A percentile compares a stretch with the other conserved stretches of the same genome.
These are phyloP conservation scores for Wickerhamiella sorbophila DNA, from an alignment of 805 yeast species.

Conservation along the genomic window DNA sequence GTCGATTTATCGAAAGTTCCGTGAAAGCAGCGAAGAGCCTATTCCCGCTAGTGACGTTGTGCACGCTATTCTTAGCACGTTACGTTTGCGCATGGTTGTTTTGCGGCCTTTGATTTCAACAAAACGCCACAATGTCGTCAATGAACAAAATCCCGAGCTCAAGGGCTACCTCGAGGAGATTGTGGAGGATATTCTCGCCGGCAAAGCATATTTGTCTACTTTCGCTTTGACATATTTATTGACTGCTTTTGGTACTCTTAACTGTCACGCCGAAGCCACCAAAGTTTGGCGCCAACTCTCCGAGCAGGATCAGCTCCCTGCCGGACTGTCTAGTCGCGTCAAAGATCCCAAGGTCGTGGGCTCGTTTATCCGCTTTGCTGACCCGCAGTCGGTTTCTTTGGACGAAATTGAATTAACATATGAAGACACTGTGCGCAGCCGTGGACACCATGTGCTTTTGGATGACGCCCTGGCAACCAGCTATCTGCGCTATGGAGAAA, in stretches of 20 bases:
- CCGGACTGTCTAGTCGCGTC: slow-evolving; percentile 7
- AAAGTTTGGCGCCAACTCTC: slow-evolving; percentile 15
- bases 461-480: slow-evolving; percentile 17
- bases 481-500: slow-evolving; percentile 12
- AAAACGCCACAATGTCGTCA: slow-evolving; percentile 12
- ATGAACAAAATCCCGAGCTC: slow-evolving; percentile 14
- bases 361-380: slow-evolving; percentile 15
- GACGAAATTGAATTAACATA: slow-evolving; percentile 15
- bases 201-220: slow-evolving; percentile 12
- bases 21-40: slow-evolving; percentile 5
- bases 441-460: slow-evolving; percentile 14
- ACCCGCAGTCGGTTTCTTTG: slow-evolving; percentile 14
- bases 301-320: neutral
- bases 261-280: slow-evolving; percentile 12
- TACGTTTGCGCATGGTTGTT: slow-evolving; percentile 12
- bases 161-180: slow-evolving; percentile 14
- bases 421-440: slow-evolving; percentile 10
- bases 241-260: slow-evolving; percentile 16
- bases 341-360: slow-evolving; percentile 17
- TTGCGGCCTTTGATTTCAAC: slow-evolving; percentile 14
- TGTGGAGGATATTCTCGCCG: slow-evolving; percentile 13
- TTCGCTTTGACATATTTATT: slow-evolving; percentile 17
- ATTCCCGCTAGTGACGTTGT: slow-evolving; percentile 16
- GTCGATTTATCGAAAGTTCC: slow-evolving; percentile 14
- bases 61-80: slow-evolving; percentile 15